Base-by-base conservation (phyloP, 345 rosid species). In the Lepidium aucheri region DNA sequence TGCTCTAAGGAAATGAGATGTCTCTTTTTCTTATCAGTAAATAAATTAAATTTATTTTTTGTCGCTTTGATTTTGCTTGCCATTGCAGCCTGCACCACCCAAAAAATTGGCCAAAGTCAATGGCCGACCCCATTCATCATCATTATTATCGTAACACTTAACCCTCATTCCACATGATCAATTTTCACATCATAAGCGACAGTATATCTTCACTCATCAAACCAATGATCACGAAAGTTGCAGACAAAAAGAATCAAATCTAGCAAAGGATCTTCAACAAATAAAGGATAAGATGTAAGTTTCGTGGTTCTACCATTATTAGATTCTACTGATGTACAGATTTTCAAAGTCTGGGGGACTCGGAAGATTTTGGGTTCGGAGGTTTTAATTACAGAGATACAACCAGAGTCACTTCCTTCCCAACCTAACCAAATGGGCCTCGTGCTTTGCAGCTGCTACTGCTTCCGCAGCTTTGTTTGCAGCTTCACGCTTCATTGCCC, bases 401-500 rank as follows among this genome's bases (percentile, higher is more conserved):
- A 43, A 47, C 74, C 54, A 41, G 20, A 4, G n/a, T 72, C 66
- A 72, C 55, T 65, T 74, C 60, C 76, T 65, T 47, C 72, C 79
- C 75, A 68, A 52, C 63, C 73, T 72, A 63, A 35, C 69, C 77
- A 72, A 75, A 50, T 24, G 77, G 36, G 78, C 77, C 26, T 76
- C 57, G 11, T 76, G 82, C 63, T 72, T 72, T 7, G 74, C 66
- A 34, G 70, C 78, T 9, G 94, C 97, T 13, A 84, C 87, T 12
- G 84, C 94, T 65, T 72, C 76, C 2, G 72, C 76, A 65, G 71
- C 72, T 85, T 86, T 88, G 77, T 90, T 81, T 14, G 97, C 95
- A 40, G 98, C 98, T 75, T 90, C 97, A 17, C 89, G 96, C 82
- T 90, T 93, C 42, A 86, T 84, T 1, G 95, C 82, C 74, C 99